Evolutionary conservation across 106 monocot species (phyloP), one percentile per base, ranked within the genome.

Genomic region (Agapanthus africanus): DNA sequence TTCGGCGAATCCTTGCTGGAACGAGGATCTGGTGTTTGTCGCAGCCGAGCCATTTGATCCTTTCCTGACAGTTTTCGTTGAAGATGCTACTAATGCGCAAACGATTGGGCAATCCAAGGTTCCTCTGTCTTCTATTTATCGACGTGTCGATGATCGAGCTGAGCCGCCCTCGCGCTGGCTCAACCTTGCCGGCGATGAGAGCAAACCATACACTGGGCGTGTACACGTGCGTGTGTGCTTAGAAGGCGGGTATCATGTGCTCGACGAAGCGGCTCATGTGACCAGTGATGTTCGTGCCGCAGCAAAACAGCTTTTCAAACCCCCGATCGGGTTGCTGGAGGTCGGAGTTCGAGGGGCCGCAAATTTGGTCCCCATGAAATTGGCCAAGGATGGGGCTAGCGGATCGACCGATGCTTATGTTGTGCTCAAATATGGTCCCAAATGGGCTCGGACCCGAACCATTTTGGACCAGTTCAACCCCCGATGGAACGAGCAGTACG

Each of bases 401-500:
- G 95, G 91, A 18, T 75, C 91, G 11, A 88, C 81, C 37, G 95
- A 95, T 75, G 88, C 95, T 0, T 95, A 88, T 74, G 82, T 76
- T 8, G 85, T 91, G 31, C 72, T 90, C 66, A 95, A 95, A 67
- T 95, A 95, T 67, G 94, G 94, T 6, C 85, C 87, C 33, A 95
- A 91, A 27, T 95, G 94, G 94, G 91, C 85, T 11, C 84, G 94
- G 18, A 95, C 94, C 0, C 80, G 94, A 2, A 95, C 94, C 57
- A 79, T 95, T 59, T 19, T 88, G 49, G 91, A 91, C 77, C 79
- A 87, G 68, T 94, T 87, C 75, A 90, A 94, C 30, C 90, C 94
- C 2, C 66, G 85, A 18, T 94, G 94, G 94, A 85, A 90, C 79
- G 94, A 94, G 81, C 94, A 94, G 85, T 94, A 94, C 77, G 80